Percentiles rank a stretch among this genome's conserved stretches.
Conservation (phyloP, 345 rosid genomes). For the Turnera subulata region DNA sequence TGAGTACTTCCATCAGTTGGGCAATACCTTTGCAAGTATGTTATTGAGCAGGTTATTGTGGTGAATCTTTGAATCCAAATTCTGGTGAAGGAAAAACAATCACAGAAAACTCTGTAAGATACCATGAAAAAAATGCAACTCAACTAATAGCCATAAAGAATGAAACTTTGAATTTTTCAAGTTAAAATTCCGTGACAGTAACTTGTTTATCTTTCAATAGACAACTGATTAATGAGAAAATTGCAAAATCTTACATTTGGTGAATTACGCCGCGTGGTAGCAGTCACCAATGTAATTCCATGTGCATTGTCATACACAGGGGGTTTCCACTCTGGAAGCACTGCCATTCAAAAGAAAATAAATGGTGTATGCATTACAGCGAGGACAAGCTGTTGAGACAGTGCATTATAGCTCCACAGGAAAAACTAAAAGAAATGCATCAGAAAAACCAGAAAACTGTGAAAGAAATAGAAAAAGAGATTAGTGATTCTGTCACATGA, state of each 20-base stretch:
- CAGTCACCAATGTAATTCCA: constrained; percentile 76
- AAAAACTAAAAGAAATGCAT: too few relatives aligned
- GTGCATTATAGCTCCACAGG: too few relatives aligned
- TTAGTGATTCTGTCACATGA: too few relatives aligned
- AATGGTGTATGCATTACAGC: constrained; percentile 5
- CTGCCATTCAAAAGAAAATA: constrained; percentile 37
- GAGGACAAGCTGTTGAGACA: too few relatives aligned
- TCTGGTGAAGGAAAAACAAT: constrained; percentile 40
- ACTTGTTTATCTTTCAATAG: not conserved
- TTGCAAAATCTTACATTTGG: constrained; percentile 52
- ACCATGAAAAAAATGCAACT: too few relatives aligned
- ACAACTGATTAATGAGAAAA: not conserved
- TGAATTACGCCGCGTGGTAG: constrained; percentile 93
- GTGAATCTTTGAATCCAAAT: constrained; percentile 92
- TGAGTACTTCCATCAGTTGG: not conserved
- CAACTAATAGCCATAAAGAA: too few relatives aligned
- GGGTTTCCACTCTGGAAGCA: constrained; percentile 94
- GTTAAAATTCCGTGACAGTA: not conserved
- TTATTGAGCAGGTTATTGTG: constrained; percentile 94
- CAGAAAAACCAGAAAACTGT: too few relatives aligned
- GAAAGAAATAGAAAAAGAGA: too few relatives aligned
- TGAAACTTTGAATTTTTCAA: too few relatives aligned
- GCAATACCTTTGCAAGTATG: constrained; percentile 81
- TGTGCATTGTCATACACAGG: constrained; percentile 85
- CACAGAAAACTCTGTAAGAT: constrained; percentile 2